Evolutionary conservation across 2,329 filamentous ascomycete genomes (phyloP).

Genomic region (Fusarium sp.): DNA sequence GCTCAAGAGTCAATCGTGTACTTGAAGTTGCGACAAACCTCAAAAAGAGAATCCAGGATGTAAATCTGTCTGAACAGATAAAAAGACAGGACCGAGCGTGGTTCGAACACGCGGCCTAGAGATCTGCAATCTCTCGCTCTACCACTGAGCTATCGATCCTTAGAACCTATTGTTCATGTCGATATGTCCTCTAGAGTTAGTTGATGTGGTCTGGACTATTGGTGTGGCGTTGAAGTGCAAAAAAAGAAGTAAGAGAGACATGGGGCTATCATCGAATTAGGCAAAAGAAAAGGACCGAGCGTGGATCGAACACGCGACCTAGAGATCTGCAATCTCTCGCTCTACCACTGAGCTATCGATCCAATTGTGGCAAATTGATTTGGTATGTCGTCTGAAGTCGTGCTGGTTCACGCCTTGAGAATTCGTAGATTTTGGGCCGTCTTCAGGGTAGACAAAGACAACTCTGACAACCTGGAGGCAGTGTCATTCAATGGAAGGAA

Average conservation of each 20-base stretch:
- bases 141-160: constrained; percentile 40
- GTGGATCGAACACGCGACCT: constrained; percentile 39
- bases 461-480: no score
- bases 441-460: background rate
- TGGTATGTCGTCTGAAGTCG: background rate
- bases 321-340: constrained; percentile 40
- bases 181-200: background rate
- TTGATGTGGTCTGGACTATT: background rate
- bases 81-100: constrained; percentile 37
- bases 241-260: constrained; percentile 12
- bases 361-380: background rate
- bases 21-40: no score
- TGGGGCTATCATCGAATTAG: background rate
- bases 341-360: constrained; percentile 41
- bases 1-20: no score
- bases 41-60: background rate
- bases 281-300: constrained; percentile 34
- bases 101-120: constrained; percentile 38
- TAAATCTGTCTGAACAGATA: background rate
- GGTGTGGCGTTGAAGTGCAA: constrained; percentile 13
- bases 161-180: background rate
- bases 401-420: background rate
- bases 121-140: constrained; percentile 41
- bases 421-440: background rate
- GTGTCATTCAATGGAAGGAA: background rate